phyloP scores from a whole-genome alignment of 148 eudicot species.

The Beta vulgaris region DNA sequence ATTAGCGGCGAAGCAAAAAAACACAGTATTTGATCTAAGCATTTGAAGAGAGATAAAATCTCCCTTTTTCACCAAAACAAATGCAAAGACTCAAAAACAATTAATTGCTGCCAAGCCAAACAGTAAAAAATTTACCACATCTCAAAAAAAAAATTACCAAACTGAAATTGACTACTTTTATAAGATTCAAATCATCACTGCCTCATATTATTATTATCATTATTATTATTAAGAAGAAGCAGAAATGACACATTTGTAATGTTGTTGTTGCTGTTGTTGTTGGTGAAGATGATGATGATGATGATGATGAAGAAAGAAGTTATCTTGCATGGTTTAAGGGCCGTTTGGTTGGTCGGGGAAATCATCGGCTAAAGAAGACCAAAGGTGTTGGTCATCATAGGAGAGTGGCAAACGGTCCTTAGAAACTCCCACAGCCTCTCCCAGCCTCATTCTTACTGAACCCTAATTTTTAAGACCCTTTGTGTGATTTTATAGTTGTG shows the following conservation, averaged over 20 bases:
- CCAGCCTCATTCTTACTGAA: not conserved
- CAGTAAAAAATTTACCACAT: not conserved
- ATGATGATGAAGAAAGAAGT: not conserved
- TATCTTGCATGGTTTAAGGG: not conserved
- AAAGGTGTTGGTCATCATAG: not conserved
- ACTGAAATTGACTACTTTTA: not conserved
- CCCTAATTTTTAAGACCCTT: not conserved
- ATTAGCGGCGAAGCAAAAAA: slow-evolving; percentile 7
- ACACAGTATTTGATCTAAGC: not conserved
- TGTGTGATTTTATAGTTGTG: not conserved
- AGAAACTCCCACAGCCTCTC: slow-evolving; percentile 9
- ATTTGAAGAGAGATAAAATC: not conserved
- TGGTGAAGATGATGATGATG: not conserved
- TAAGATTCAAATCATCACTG: not conserved
- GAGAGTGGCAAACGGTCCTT: slow-evolving; percentile 15
- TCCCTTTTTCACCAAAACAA: not conserved
- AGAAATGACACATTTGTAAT: not conserved
- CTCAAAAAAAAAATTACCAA: not conserved
- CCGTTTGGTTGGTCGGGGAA: slow-evolving; percentile 6
- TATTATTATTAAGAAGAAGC: no score
- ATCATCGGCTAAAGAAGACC: slow-evolving; percentile 8
- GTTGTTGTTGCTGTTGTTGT: not conserved
- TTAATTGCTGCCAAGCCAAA: slow-evolving; percentile 2
- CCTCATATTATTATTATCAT: slow-evolving; percentile 4
- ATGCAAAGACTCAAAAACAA: not conserved